phyloP scores from a whole-genome alignment of 345 rosid genomes.

The Passiflora organensis region DNA sequence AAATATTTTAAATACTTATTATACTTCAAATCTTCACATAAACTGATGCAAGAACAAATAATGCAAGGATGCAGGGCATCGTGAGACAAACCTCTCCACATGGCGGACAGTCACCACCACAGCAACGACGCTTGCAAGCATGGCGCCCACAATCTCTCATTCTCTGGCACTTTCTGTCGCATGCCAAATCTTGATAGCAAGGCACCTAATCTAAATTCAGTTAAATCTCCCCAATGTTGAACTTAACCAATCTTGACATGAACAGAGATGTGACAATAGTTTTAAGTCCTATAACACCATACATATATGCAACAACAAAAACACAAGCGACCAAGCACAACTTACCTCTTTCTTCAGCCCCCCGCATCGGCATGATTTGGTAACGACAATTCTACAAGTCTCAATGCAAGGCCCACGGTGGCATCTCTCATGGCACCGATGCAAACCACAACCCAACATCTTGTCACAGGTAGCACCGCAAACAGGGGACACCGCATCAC shows the following conservation, averaged over 20 bases:
- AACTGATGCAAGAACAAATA: not conserved
- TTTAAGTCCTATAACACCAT: too few species aligned
- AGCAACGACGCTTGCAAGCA: constrained; percentile 89
- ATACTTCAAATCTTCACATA: not conserved
- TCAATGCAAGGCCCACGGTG: constrained; percentile 74
- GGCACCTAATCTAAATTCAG: constrained; percentile 63
- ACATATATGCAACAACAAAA: not conserved
- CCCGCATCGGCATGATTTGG: constrained; percentile 71
- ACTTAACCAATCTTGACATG: not conserved
- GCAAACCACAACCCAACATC: constrained; percentile 60
- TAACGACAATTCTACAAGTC: constrained; percentile 73
- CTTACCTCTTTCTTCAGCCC: constrained; percentile 85
- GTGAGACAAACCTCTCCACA: constrained; percentile 61
- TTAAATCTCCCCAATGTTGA: constrained; percentile 19
- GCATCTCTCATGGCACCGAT: constrained; percentile 82
- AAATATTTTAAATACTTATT: constrained; percentile 15
- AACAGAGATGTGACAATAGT: too few species aligned
- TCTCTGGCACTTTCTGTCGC: constrained; percentile 81
- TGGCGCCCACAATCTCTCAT: constrained; percentile 83
- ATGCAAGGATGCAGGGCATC: not conserved
- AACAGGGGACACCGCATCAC: constrained; percentile 61
- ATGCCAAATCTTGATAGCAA: constrained; percentile 87
- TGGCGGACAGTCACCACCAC: constrained; percentile 90
- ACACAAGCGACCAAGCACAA: constrained; percentile 5
- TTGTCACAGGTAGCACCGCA: constrained; percentile 89